Conservation (phyloP, 148 eudicot species). For the Mesembryanthemum crystallinum region DNA sequence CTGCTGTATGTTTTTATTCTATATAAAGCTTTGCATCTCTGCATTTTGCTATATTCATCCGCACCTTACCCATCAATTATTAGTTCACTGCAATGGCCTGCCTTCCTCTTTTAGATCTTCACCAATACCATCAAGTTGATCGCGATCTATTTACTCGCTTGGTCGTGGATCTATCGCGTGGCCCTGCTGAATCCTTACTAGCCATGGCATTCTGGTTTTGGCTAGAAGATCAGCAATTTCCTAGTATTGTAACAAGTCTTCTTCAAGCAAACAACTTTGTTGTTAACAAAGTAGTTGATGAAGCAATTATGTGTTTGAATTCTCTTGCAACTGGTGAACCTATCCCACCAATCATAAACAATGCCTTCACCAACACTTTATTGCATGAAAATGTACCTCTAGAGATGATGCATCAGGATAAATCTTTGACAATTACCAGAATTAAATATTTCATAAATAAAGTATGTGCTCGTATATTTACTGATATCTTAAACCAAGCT, state of each 20-base stretch:
- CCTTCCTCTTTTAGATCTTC: conserved; percentile 17
- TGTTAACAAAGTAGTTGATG: too few species aligned
- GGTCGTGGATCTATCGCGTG: conserved; percentile 2
- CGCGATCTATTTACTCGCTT: conserved; percentile 7
- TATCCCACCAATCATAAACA: too few species aligned
- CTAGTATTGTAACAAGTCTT: too few species aligned
- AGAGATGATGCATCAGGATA: conserved; percentile 16
- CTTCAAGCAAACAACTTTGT: neutral
- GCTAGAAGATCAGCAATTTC: too few species aligned
- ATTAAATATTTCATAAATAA: conserved; percentile 15
- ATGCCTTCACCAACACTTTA: neutral
- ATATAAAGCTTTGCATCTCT: too few species aligned
- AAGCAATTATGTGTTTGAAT: neutral
- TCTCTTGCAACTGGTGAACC: too few species aligned
- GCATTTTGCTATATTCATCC: too few species aligned
- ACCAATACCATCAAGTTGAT: conserved; percentile 16
- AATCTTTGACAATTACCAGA: conserved; percentile 6
- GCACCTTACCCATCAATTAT: too few species aligned
- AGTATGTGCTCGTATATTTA: conserved; percentile 23
- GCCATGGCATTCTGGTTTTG: conserved; percentile 13
- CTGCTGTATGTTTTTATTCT: too few species aligned
- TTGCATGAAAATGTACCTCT: conserved; percentile 10
- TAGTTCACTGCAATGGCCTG: conserved; percentile 6
- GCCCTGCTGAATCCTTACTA: conserved; percentile 9
- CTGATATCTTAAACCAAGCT: conserved; percentile 17